phyloP scores from a whole-genome alignment of 345 rosid species.

The Arabidopsis suecica region DNA sequence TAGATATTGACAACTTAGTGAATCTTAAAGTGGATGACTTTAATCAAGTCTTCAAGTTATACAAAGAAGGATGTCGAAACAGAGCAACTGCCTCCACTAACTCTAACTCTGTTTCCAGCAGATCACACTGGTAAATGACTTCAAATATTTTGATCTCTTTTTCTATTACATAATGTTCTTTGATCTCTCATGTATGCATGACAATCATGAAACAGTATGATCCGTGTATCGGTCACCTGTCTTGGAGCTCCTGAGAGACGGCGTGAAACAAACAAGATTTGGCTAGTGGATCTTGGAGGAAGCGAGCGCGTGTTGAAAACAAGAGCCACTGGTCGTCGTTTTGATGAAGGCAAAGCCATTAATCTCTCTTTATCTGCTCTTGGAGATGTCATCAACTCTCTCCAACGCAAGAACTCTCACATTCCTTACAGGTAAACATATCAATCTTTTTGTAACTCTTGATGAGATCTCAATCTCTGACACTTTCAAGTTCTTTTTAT shows the following conservation, averaged over 20 bases:
- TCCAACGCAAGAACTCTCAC: constrained; percentile 69
- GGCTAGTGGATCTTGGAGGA: constrained; percentile 88
- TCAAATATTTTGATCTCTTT: background rate
- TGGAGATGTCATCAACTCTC: constrained; percentile 78
- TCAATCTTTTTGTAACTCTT: constrained; percentile 1
- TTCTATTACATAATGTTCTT: background rate
- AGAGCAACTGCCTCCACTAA: constrained; percentile 83
- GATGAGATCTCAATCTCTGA: background rate
- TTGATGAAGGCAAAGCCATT: constrained; percentile 93
- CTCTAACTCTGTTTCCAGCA: constrained; percentile 72
- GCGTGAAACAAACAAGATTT: constrained; percentile 67
- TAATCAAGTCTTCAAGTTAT: constrained; percentile 70
- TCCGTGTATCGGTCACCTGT: constrained; percentile 64
- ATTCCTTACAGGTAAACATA: constrained; percentile 71
- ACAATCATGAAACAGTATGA: constrained; percentile 59
- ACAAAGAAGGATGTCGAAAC: constrained; percentile 69
- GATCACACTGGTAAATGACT: constrained; percentile 77
- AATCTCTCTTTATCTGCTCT: constrained; percentile 84
- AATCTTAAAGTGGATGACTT: constrained; percentile 61
- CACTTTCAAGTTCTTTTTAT: background rate
- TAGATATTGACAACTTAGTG: constrained; percentile 68
- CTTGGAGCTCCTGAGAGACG: constrained; percentile 64
- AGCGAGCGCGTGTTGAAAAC: constrained; percentile 89
- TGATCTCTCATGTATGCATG: constrained; percentile 8
- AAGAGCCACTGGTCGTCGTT: constrained; percentile 76